Conservation (phyloP, 2,329 filamentous ascomycete species). For the Tothia fuscella region DNA sequence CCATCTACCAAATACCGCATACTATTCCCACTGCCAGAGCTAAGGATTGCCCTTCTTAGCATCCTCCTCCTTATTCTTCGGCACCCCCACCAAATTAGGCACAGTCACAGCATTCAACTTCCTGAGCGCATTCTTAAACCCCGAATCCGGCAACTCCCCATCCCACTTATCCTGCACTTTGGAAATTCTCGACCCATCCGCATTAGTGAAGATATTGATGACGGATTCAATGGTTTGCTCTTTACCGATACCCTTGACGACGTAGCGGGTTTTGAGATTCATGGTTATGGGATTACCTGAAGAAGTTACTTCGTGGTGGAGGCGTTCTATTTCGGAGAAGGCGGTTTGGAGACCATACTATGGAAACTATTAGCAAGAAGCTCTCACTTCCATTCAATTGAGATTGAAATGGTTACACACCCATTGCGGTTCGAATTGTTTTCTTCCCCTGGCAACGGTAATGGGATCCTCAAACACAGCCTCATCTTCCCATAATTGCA, state of each 20-base stretch:
- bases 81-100: constrained; percentile 39
- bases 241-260: constrained; percentile 40
- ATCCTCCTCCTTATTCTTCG: constrained; percentile 42
- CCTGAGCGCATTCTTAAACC: constrained; percentile 40
- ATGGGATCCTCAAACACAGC: constrained; percentile 48
- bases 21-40: too few species aligned
- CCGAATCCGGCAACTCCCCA: constrained; percentile 38
- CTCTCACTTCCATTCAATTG: background rate
- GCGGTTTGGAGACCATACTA: constrained; percentile 47
- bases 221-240: constrained; percentile 39
- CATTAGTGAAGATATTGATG: constrained; percentile 34
- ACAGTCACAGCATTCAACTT: constrained; percentile 40
- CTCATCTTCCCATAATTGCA: constrained; percentile 47
- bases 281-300: constrained; percentile 49
- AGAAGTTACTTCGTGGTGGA: constrained; percentile 41
- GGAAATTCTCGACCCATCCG: constrained; percentile 32
- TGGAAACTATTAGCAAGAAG: constrained; percentile 2
- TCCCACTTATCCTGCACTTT: constrained; percentile 45
- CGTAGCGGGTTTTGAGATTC: constrained; percentile 41
- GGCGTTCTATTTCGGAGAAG: constrained; percentile 46
- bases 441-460: constrained; percentile 43
- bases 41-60: constrained; percentile 16
- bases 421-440: constrained; percentile 41
- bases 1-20: too few species aligned
- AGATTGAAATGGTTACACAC: constrained; percentile 11